Evolutionary conservation across 2,329 filamentous ascomycete species (phyloP).

Genomic region (Nothophoma quercina): DNA sequence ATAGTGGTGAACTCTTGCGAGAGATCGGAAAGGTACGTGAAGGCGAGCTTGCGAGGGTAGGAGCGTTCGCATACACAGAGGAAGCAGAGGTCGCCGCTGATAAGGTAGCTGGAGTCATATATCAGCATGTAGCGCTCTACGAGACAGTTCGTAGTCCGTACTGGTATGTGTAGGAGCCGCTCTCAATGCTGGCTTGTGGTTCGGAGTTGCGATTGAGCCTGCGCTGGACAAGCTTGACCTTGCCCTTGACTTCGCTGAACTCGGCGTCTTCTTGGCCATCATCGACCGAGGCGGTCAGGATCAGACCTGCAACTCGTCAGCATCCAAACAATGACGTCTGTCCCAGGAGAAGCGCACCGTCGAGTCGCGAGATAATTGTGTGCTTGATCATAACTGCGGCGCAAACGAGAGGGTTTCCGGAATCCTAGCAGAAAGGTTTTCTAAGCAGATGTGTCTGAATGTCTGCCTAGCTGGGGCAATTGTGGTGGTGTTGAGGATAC

Average conservation of each 20-base stretch:
- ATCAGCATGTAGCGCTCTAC: constrained; percentile 10
- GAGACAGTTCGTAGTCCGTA: constrained; percentile 55
- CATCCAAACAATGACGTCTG: constrained; percentile 11
- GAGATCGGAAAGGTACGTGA: constrained; percentile 96
- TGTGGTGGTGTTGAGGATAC: constrained; percentile 34
- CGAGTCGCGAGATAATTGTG: constrained; percentile 92
- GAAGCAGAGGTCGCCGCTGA: constrained; percentile 85
- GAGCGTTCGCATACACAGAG: constrained; percentile 91
- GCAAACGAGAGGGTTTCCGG: not conserved
- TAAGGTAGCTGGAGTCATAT: constrained; percentile 71
- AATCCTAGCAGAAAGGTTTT: not conserved
- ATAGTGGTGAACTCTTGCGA: constrained; percentile 88
- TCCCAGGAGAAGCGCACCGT: constrained; percentile 65
- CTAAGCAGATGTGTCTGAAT: not conserved
- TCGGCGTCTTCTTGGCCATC: constrained; percentile 76
- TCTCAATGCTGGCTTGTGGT: constrained; percentile 90
- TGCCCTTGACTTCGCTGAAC: constrained; percentile 85
- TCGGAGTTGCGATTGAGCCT: constrained; percentile 88
- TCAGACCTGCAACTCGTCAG: constrained; percentile 71
- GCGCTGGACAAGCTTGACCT: constrained; percentile 89
- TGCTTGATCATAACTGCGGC: constrained; percentile 76
- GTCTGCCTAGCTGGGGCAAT: constrained; percentile 1
- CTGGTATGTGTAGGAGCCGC: constrained; percentile 84
- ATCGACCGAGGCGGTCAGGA: constrained; percentile 93
- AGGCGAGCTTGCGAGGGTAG: constrained; percentile 97